These are phyloP conservation scores for Cutaneotrichosporon cyanovorans DNA, from an alignment of 1,284 basidiomycete genomes.

Conservation along the genomic window DNA sequence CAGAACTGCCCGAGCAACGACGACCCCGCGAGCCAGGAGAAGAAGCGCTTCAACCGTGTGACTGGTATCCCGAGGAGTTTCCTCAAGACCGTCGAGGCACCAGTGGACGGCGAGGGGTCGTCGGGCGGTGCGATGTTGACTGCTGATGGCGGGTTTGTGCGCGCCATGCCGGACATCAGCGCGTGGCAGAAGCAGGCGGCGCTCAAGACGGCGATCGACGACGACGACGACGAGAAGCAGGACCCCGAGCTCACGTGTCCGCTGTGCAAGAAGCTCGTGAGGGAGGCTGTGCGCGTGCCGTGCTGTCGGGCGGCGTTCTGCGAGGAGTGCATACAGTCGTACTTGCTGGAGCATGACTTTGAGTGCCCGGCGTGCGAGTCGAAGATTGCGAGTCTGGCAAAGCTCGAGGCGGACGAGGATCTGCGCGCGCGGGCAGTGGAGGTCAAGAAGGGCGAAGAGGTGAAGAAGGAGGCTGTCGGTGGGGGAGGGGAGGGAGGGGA, in stretches of 20 bases:
- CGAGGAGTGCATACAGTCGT: slow-evolving; percentile 87
- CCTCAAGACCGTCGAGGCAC: slow-evolving; percentile 89
- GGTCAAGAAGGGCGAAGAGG: slow-evolving; percentile 75
- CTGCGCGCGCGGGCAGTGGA: slow-evolving; percentile 63
- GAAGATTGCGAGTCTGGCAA: slow-evolving; percentile 77
- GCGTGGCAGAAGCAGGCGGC: slow-evolving; percentile 84
- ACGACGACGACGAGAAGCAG: slow-evolving; percentile 65
- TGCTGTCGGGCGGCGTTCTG: slow-evolving; percentile 86
- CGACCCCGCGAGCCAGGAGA: slow-evolving; percentile 86
- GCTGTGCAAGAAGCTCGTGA: slow-evolving; percentile 80
- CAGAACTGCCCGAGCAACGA: slow-evolving; percentile 98
- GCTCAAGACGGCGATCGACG: slow-evolving; percentile 69
- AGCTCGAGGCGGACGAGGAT: slow-evolving; percentile 68
- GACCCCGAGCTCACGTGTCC: slow-evolving; percentile 73
- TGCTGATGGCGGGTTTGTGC: slow-evolving; percentile 90
- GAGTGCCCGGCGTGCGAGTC: slow-evolving; percentile 79
- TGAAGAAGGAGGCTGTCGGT: slow-evolving; percentile 54
- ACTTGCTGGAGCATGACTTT: slow-evolving; percentile 86
- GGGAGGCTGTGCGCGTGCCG: slow-evolving; percentile 81
- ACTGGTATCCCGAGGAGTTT: slow-evolving; percentile 97
- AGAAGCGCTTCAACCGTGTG: slow-evolving; percentile 92
- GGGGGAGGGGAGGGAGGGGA: slow-evolving; percentile 38
- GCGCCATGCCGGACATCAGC: slow-evolving; percentile 84
- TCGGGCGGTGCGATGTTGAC: slow-evolving; percentile 90
- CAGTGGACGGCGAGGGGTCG: slow-evolving; percentile 58